Evolutionary conservation across 2,329 filamentous ascomycete species (phyloP).

Genomic region (Stenocarpella maydis): DNA sequence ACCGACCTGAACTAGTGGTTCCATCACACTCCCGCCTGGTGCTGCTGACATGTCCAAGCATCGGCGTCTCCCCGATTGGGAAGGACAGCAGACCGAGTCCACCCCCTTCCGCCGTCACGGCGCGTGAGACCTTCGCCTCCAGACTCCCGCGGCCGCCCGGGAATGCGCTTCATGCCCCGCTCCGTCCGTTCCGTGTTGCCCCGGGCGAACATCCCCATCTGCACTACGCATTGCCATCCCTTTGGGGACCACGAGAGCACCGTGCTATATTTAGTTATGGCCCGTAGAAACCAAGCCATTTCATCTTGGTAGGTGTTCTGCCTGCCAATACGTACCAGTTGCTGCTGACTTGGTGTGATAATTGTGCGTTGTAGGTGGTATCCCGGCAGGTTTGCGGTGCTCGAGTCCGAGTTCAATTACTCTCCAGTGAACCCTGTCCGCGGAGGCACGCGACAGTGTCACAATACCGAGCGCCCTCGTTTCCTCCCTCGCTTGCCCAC

Average conservation of each 20-base stretch:
- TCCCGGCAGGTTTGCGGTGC: too few species aligned
- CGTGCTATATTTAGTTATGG: too few species aligned
- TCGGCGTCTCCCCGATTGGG: conserved; percentile 18
- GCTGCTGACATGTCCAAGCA: neutral
- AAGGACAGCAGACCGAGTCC: neutral
- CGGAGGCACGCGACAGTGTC: conserved; percentile 13
- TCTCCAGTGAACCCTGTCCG: conserved; percentile 5
- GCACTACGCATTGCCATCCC: too few species aligned
- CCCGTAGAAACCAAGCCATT: too few species aligned
- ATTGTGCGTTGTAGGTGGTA: too few species aligned
- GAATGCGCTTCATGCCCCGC: neutral
- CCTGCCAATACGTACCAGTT: too few species aligned
- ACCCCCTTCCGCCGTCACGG: neutral
- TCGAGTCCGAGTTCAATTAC: neutral
- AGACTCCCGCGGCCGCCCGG: conserved; percentile 15
- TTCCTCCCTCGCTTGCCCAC: conserved; percentile 2
- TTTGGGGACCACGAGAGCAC: too few species aligned
- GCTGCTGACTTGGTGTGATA: too few species aligned
- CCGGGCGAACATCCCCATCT: too few species aligned
- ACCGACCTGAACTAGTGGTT: too few species aligned
- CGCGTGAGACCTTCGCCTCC: neutral
- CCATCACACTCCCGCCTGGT: conserved; percentile 5
- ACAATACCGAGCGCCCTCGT: neutral
- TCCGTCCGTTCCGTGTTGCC: neutral
- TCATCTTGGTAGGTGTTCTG: too few species aligned